A percentile compares a stretch with the other conserved stretches of the same genome.
Evolutionary conservation across 2,329 filamentous ascomycete species (phyloP).

Genomic region (Pseudogymnoascus sp.): DNA sequence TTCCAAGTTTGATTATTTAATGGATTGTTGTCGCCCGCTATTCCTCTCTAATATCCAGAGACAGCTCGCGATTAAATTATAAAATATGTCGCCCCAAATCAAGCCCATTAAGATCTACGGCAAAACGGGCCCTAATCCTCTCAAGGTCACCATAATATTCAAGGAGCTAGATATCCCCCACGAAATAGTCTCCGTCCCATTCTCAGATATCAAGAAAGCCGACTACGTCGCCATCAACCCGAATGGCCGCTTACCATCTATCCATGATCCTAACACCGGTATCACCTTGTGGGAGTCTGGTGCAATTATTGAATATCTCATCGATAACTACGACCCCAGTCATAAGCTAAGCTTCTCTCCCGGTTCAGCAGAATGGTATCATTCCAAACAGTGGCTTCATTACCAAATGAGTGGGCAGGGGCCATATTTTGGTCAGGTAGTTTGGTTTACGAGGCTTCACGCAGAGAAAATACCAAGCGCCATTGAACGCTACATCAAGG

Average conservation of each 20-base stretch:
- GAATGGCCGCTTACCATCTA: slow-evolving; percentile 22
- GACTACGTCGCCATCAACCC: slow-evolving; percentile 27
- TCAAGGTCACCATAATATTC: no score
- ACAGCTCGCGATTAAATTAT: not conserved
- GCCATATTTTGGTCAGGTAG: slow-evolving; percentile 31
- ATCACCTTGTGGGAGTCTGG: slow-evolving; percentile 25
- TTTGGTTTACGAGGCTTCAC: slow-evolving; percentile 27
- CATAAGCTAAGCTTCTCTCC: not conserved
- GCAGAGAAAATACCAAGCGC: slow-evolving; percentile 35
- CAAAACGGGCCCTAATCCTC: not conserved
- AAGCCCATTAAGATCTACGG: not conserved
- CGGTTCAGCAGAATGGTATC: slow-evolving; percentile 12
- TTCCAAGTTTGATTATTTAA: not conserved
- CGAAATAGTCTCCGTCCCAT: no score
- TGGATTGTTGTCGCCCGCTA: not conserved
- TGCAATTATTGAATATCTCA: slow-evolving; percentile 36
- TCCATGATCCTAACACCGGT: slow-evolving; percentile 33
- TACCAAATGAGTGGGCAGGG: slow-evolving; percentile 32
- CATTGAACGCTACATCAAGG: slow-evolving; percentile 37
- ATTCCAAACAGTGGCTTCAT: slow-evolving; percentile 29
- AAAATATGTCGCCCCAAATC: not conserved
- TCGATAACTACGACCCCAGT: slow-evolving; percentile 32
- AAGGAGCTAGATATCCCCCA: no score
- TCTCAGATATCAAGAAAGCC: slow-evolving; percentile 26
- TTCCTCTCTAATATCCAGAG: not conserved